Percentiles rank a stretch among this genome's conserved stretches.
phyloP scores from a whole-genome alignment of 805 yeast genomes.

The Ogataea kodamae region DNA sequence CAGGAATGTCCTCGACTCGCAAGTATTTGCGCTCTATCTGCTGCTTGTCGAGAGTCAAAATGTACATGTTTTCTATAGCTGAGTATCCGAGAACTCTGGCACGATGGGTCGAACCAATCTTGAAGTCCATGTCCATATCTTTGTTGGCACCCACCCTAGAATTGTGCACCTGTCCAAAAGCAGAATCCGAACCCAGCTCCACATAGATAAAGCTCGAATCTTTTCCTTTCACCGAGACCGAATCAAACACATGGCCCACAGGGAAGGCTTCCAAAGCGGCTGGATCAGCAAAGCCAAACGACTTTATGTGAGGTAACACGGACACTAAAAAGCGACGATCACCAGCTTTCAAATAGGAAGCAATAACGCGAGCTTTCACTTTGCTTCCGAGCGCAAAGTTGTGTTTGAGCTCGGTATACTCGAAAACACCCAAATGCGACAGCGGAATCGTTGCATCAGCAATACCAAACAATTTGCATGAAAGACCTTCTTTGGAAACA shows the following conservation, averaged over 20 bases:
- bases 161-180: conserved; percentile 71
- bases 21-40: conserved; percentile 64
- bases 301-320: conserved; percentile 50
- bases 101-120: conserved; percentile 59
- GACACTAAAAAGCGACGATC: conserved; percentile 65
- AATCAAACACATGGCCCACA: conserved; percentile 65
- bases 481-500: conserved; percentile 57
- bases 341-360: conserved; percentile 45
- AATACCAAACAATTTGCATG: conserved; percentile 71
- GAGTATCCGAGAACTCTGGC: conserved; percentile 79
- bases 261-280: conserved; percentile 65
- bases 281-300: conserved; percentile 30
- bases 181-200: conserved; percentile 49
- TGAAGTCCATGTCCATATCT: conserved; percentile 46
- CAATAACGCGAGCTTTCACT: conserved; percentile 68
- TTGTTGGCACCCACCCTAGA: conserved; percentile 59
- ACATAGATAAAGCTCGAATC: conserved; percentile 57
- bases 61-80: conserved; percentile 59
- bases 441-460: conserved; percentile 67
- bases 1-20: conserved; percentile 66
- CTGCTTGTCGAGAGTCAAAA: conserved; percentile 65
- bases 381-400: conserved; percentile 65
- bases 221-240: conserved; percentile 56
- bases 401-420: conserved; percentile 48
- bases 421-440: conserved; percentile 55